phyloP scores from a whole-genome alignment of 345 rosid species.

The Laguncularia racemosa region DNA sequence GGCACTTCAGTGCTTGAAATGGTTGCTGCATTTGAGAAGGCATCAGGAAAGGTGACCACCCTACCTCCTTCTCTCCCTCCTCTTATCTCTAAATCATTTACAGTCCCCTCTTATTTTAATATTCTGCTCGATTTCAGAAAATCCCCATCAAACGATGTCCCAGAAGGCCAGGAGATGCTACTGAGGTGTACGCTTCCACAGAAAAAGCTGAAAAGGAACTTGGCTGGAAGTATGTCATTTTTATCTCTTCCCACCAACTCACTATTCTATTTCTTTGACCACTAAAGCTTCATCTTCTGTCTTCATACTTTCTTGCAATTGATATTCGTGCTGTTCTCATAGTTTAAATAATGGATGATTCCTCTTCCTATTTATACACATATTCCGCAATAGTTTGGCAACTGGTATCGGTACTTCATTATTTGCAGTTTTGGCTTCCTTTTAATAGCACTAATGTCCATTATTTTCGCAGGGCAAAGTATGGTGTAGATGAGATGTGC shows the following conservation, averaged over 20 bases:
- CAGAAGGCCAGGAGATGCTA: slow-evolving; percentile 90
- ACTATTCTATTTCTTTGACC: slow-evolving; percentile 1
- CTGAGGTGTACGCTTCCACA: slow-evolving; percentile 75
- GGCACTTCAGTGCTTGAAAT: slow-evolving; percentile 92
- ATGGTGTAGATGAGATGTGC: slow-evolving; percentile 89
- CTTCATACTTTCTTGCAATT: background rate
- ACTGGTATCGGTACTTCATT: no score
- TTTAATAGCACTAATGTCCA: no score
- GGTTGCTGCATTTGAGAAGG: slow-evolving; percentile 92
- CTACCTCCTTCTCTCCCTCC: background rate
- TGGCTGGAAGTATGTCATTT: slow-evolving; percentile 70
- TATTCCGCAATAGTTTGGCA: no score
- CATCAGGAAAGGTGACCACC: slow-evolving; percentile 67
- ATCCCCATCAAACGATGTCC: slow-evolving; percentile 75
- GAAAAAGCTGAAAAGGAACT: slow-evolving; percentile 77
- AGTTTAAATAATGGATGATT: no score
- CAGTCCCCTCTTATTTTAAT: background rate
- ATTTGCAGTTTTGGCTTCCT: no score
- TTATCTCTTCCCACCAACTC: background rate
- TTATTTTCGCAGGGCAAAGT: slow-evolving; percentile 58
- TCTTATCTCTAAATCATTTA: background rate
- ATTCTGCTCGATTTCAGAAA: slow-evolving; percentile 40
- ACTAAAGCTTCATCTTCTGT: background rate
- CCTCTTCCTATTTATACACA: no score
- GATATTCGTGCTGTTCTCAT: no score